Base-by-base conservation (phyloP, 1,284 basidiomycete genomes). In the Irpex sp. region DNA sequence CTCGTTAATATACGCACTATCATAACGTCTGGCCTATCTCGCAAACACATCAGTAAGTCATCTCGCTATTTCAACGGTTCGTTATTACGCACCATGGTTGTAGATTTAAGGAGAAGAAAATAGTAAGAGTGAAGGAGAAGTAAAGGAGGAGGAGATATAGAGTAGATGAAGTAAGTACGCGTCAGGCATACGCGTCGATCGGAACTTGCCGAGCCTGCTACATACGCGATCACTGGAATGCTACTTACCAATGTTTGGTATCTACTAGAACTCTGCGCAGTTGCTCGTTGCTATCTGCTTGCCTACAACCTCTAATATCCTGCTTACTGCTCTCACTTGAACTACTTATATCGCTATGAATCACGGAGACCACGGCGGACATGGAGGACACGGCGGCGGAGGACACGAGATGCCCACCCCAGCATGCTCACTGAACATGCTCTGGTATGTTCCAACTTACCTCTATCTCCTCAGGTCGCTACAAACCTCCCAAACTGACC, bases 21-120 rank as follows among this genome's bases (percentile, higher is more conserved):
- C 92, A 75, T 94, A 94, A 80, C 92, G 83, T 83, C 92, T 86
- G 68, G 92, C 91, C 92, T 94, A 67, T 2, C 57, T 12, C 48
- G 2, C 48, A 18, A 18, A 56, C 16, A 35, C 6, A 33, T 10
- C 16, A 16, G 42, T 23, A 53, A 12, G 59, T 58, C 59, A 48
- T 57, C 56, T 18, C 55, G n/a, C 21, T 28, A 4, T 5, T 28
- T 28, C 28, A 28, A 28, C 6, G 45, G n/a, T 36, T 52, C 4
- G 19, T 18, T n/a, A 37, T 12, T 23, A 65, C 74, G 45, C 65
- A 75, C 76, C 75, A 78, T 78, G 69, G 62, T 68, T 68, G 61
- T 54, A 18, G 45, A 42, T 36, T 23, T 39, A 19, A n/a, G 10
- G 35, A 48, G 48, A 33, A 6, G 28, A 6, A 7, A 45, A 45